Conservation (phyloP, 192 early-diverging fungal species). For the Glomus cerebriforme region DNA sequence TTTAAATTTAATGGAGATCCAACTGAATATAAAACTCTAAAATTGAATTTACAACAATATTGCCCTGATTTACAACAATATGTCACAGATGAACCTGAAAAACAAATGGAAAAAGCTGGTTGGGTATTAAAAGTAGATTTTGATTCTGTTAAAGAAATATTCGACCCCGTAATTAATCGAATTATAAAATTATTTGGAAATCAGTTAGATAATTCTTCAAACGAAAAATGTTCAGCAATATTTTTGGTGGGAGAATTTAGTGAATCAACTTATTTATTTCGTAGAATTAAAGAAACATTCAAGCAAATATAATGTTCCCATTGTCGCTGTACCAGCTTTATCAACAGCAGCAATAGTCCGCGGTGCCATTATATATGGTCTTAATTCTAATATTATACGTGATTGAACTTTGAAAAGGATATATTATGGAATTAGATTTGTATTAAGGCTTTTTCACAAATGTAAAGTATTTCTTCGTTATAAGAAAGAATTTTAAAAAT, state of each 20-base stretch:
- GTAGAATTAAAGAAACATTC: slow-evolving; percentile 51
- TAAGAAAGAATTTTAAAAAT: background rate
- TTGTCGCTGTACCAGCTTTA: slow-evolving; percentile 54
- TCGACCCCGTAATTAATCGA: slow-evolving; percentile 56
- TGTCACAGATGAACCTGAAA: slow-evolving; percentile 36
- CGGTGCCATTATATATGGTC: slow-evolving; percentile 55
- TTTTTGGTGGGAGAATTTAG: slow-evolving; percentile 63
- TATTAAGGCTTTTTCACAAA: background rate
- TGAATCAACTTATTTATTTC: slow-evolving; percentile 51
- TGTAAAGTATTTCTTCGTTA: background rate
- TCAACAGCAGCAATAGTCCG: slow-evolving; percentile 56
- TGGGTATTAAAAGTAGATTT: slow-evolving; percentile 45
- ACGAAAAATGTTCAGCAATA: slow-evolving; percentile 45
- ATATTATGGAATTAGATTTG: background rate
- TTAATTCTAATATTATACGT: background rate
- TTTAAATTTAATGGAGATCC: background rate
- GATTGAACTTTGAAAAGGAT: background rate
- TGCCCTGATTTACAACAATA: slow-evolving; percentile 16
- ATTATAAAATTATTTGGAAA: slow-evolving; percentile 53
- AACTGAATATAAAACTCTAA: background rate
- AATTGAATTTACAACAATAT: slow-evolving; percentile 2
- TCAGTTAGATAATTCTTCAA: slow-evolving; percentile 43
- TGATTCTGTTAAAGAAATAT: slow-evolving; percentile 53
- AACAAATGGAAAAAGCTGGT: slow-evolving; percentile 34
- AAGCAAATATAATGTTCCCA: slow-evolving; percentile 41